Base-by-base conservation (phyloP, 768 basidiomycete genomes). In the Sarcomyxa edulis region DNA sequence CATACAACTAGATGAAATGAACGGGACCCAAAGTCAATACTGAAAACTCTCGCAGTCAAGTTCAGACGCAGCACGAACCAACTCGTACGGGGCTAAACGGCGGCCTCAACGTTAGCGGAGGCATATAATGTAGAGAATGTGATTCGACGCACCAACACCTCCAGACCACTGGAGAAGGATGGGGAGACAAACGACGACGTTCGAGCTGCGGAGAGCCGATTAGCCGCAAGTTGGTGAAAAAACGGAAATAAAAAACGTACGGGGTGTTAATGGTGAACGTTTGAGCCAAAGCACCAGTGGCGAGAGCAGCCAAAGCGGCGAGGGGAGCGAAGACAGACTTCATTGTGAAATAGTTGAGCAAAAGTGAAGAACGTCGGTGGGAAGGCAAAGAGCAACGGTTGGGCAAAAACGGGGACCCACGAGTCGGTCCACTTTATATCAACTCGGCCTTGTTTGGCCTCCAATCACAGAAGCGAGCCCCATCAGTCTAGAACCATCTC, bases 221-320 rank as follows among this genome's bases (percentile, higher is more conserved):
- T 31, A 18, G 32, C 29, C 47, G 39, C 25, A 32, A 36, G 45
- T 44, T 44, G 34, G 40, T 32, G 15, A 40, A 44, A 28, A 9
- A 14, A 25, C 35, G 34, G 23, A 3, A 26, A 24, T 19, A 10
- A 23, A 23, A 24, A 33, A 29, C 84, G 52, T 48, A 87, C 85
- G 86, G 86, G 25, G 86, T 90, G 55, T 84, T 80, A 55, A 88
- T 65, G 1, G 48, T 61, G 47, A 78, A 51, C 21, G 45, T 44
- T 51, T 77, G 76, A 12, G 72, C 79, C 18, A 65, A 28, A 34
- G 58, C 76, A 22, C 58, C 57, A 35, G 59, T 55, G 32, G 60
- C 64, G 46, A 71, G 54, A 47, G 76, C 58, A 29, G 60, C 61
- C 45, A 64, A 52, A 42, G 66, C 52, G 35, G 62, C 48, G 48